Conservation (phyloP, 2,329 filamentous ascomycete species). For the Colletotrichum filicis region DNA sequence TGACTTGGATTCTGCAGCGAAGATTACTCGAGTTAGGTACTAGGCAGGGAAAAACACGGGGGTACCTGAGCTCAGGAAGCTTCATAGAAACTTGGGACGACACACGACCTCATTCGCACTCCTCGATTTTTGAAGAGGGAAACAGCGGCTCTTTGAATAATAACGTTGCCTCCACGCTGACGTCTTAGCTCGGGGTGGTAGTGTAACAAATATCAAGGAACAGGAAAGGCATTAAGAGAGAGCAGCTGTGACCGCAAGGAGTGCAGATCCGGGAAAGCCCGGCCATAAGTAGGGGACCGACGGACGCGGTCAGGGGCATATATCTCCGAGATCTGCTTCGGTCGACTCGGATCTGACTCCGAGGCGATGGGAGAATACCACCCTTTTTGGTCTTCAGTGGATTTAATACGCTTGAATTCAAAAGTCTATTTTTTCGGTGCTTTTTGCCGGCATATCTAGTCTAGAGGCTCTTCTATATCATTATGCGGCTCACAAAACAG, state of each 20-base stretch:
- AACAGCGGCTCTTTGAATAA: slow-evolving; percentile 11
- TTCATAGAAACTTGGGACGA: not conserved
- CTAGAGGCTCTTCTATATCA: slow-evolving; percentile 8
- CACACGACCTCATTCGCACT: not conserved
- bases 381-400: not conserved
- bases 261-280: not conserved
- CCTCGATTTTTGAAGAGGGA: not conserved
- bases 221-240: not conserved
- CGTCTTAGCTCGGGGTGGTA: not conserved
- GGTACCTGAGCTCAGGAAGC: not conserved
- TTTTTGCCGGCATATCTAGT: slow-evolving; percentile 14
- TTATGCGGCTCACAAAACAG: not conserved
- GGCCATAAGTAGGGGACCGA: not conserved
- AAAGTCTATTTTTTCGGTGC: slow-evolving; percentile 25
- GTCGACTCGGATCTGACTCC: slow-evolving; percentile 1
- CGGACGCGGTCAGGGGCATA: not conserved
- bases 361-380: not conserved
- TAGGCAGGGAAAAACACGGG: too few species aligned
- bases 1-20: not conserved
- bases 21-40: too few species aligned
- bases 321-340: slow-evolving; percentile 7
- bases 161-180: not conserved
- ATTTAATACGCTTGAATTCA: slow-evolving; percentile 9
- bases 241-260: not conserved
- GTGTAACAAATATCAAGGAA: not conserved